Conservation (phyloP, 2,329 filamentous ascomycete species). For the Chrysoporthe cubensis region DNA sequence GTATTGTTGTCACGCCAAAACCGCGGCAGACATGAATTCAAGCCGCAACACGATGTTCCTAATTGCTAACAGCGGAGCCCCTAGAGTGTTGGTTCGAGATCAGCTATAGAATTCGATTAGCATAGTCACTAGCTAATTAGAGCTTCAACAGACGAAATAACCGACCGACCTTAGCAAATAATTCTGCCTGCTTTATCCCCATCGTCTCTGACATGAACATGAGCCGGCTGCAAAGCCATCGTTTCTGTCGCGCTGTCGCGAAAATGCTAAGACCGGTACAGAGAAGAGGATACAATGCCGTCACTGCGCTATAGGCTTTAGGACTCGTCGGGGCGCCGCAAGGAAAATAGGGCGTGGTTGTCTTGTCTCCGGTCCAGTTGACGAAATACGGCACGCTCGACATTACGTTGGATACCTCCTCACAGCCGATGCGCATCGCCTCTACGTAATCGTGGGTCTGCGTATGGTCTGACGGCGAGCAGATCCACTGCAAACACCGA, state of each 20-base stretch:
- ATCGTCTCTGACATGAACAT: slow-evolving; percentile 31
- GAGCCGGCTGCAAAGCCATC: slow-evolving; percentile 31
- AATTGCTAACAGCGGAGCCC: not conserved
- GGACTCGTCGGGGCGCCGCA: slow-evolving; percentile 34
- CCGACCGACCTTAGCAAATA: slow-evolving; percentile 32
- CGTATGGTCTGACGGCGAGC: slow-evolving; percentile 32
- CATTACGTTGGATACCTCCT: slow-evolving; percentile 33
- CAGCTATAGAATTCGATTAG: not conserved
- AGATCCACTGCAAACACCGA: slow-evolving; percentile 33
- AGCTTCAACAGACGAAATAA: not conserved
- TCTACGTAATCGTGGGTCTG: slow-evolving; percentile 32
- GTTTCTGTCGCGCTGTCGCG: slow-evolving; percentile 29
- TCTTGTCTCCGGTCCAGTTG: slow-evolving; percentile 31
- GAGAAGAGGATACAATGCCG: slow-evolving; percentile 33
- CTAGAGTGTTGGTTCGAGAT: not conserved
- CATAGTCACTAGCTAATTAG: not conserved
- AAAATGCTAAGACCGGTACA: slow-evolving; percentile 33
- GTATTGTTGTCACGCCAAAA: not conserved
- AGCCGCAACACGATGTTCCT: not conserved
- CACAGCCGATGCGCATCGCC: slow-evolving; percentile 29
- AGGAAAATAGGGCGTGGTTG: slow-evolving; percentile 33
- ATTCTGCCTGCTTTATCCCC: slow-evolving; percentile 34
- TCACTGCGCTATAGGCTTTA: slow-evolving; percentile 32
- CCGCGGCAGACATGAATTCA: not conserved
- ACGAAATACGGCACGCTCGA: slow-evolving; percentile 33